These are phyloP conservation scores for Fraxinus baroniana DNA, from an alignment of 305 asterid genomes.

Conservation along the genomic window DNA sequence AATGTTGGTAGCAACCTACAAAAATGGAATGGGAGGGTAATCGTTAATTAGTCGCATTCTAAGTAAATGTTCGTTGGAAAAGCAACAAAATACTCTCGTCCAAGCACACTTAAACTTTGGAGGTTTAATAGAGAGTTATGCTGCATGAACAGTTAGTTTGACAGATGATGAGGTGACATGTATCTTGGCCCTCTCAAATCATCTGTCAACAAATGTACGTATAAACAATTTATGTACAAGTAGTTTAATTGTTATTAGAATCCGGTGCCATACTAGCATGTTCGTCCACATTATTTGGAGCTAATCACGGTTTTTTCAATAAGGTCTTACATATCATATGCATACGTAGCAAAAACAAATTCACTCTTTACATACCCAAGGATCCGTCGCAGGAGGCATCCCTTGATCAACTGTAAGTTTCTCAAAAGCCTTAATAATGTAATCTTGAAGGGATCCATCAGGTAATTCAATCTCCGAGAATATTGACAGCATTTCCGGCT, in stretches of 20 bases:
- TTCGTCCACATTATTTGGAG: not conserved
- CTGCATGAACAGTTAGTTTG: too few species aligned
- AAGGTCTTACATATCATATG: not conserved
- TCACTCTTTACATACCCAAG: slow-evolving; percentile 58
- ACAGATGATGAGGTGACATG: too few species aligned
- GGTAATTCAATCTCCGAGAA: slow-evolving; percentile 52
- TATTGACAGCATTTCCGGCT: slow-evolving; percentile 58
- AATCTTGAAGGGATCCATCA: slow-evolving; percentile 57
- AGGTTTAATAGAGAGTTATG: not conserved
- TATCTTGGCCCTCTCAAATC: too few species aligned
- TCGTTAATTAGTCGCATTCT: not conserved
- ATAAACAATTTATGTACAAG: too few species aligned
- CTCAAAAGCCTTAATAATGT: slow-evolving; percentile 59
- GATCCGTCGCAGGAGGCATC: slow-evolving; percentile 88
- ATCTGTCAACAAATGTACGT: too few species aligned
- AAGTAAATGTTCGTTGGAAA: not conserved
- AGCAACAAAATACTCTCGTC: not conserved
- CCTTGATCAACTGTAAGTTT: slow-evolving; percentile 86
- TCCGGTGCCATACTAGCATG: not conserved
- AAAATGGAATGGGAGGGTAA: not conserved
- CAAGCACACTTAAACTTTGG: not conserved
- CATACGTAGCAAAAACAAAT: not conserved
- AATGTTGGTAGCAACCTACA: slow-evolving; percentile 65
- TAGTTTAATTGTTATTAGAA: too few species aligned
- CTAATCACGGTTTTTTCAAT: not conserved